A percentile compares a stretch with the other conserved stretches of the same genome.
Conservation (phyloP, 106 monocot species). For the Amphibolis antarctica region DNA sequence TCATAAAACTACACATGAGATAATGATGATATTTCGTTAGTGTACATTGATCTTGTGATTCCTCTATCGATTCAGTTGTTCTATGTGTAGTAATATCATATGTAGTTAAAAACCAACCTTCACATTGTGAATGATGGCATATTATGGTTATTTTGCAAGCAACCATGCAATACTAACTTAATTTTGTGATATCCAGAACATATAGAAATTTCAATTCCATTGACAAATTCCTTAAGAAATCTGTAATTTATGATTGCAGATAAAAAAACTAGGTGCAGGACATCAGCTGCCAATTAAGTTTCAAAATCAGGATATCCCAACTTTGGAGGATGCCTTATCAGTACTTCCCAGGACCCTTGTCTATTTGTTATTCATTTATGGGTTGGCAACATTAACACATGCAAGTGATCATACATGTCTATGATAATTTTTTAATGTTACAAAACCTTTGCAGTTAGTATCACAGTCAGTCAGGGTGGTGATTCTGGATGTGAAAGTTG, state of each 20-base stretch:
- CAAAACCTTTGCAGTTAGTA: conserved; percentile 45
- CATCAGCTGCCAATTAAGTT: conserved; percentile 14
- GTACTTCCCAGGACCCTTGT: conserved; percentile 17
- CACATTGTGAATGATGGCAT: too few relatives aligned
- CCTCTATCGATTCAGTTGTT: too few relatives aligned
- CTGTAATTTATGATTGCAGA: conserved; percentile 28
- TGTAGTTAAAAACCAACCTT: too few relatives aligned
- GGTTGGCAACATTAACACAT: not conserved
- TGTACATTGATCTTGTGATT: too few relatives aligned
- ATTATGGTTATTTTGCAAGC: too few relatives aligned
- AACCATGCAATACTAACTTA: too few relatives aligned
- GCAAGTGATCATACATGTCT: not conserved
- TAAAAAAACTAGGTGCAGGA: conserved; percentile 35
- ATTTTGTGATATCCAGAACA: too few relatives aligned
- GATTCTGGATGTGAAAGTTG: conserved; percentile 91
- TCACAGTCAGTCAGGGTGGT: conserved; percentile 69
- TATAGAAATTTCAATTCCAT: not conserved
- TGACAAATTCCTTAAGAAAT: not conserved
- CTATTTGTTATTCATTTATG: not conserved
- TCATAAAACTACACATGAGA: too few relatives aligned
- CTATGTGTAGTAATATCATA: too few relatives aligned
- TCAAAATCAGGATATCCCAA: conserved; percentile 28
- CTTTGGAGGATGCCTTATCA: conserved; percentile 39
- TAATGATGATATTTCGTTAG: too few relatives aligned
- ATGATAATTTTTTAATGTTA: not conserved